Conservation (phyloP, 2,329 filamentous ascomycete species). For the Colletotrichum sp. region DNA sequence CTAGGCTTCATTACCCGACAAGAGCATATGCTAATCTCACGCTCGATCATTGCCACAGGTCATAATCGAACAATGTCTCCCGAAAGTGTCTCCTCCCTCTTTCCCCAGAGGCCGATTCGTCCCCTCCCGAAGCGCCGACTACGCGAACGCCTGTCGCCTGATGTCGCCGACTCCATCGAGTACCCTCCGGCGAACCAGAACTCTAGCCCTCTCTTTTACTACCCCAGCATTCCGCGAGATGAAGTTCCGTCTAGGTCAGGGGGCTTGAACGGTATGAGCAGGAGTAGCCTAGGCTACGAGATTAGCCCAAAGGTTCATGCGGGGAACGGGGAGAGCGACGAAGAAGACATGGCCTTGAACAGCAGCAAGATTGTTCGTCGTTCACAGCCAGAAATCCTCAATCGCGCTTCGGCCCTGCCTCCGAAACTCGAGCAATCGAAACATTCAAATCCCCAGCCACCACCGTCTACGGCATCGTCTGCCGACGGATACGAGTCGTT, state of each 20-base stretch:
- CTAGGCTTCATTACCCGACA: neutral
- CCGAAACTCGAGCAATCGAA: constrained; percentile 50
- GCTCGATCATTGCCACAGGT: constrained; percentile 37
- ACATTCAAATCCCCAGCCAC: constrained; percentile 56
- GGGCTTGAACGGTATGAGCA: neutral
- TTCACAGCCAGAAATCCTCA: constrained; percentile 50
- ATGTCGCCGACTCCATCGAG: constrained; percentile 81
- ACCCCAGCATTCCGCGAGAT: constrained; percentile 46
- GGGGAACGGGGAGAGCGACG: constrained; percentile 64
- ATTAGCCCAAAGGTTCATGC: constrained; percentile 35
- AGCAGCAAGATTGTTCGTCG: constrained; percentile 49
- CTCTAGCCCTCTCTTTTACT: constrained; percentile 77
- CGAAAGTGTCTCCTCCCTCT: constrained; percentile 81
- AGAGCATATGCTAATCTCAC: constrained; percentile 2
- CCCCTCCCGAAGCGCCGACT: constrained; percentile 89
- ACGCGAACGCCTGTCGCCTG: constrained; percentile 84
- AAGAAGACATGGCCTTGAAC: constrained; percentile 54
- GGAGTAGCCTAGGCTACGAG: constrained; percentile 24
- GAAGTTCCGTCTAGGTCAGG: constrained; percentile 32
- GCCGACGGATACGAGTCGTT: constrained; percentile 94
- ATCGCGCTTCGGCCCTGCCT: constrained; percentile 45
- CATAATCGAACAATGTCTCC: constrained; percentile 63
- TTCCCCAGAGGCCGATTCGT: constrained; percentile 89
- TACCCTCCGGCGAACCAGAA: constrained; percentile 80
- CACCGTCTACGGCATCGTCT: constrained; percentile 73